Base-by-base conservation (phyloP, 164 flowering plant genomes). In the Malania oleifera region DNA sequence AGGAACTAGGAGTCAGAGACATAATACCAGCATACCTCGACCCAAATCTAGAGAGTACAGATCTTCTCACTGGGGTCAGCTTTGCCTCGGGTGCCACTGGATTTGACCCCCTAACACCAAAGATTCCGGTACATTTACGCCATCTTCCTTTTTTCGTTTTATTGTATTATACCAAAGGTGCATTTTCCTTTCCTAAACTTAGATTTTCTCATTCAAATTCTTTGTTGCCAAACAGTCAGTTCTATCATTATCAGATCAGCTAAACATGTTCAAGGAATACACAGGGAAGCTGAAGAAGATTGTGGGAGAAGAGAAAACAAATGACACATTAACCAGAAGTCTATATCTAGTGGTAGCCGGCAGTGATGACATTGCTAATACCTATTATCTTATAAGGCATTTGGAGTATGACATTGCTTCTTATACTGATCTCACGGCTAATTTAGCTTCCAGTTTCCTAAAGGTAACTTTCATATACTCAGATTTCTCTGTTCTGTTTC, bases 1-100 rank as follows among this genome's bases (percentile, higher is more conserved):
- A 67, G 56, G 74, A 61, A 57, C 20, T 82, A 31, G 85, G 85
- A 45, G 59, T 86, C 12, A 79, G 48, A 44, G 37, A 40, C 46
- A 11, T 31, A 22, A 1, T 65, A 37, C 68, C 68, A 29, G 57
- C 68, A 15, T 65, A 57, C 34, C 50, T 65, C 5, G 68, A 65
- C 22, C 50, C 62, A 43, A 20, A 24, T 22, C 12, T 63, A 29
- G 15, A 47, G 26, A 4, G 3, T 4, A 25, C 5, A 7, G 62
- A 59, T 3, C 53, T 59, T 10, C 43, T 59, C 13, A 59, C 62
- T 19, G 68, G 63, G 22, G 68, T 65, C 1, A 65, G 43, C 52
- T 65, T 65, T 39, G 68, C 60, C 18, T 63, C 66, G 14, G 63
- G 59, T 13, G 68, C 35, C 46, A 6, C 55, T 37, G 62, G 68